Conservation (phyloP, 192 early-diverging fungal species). For the Entomortierella beljakovae region DNA sequence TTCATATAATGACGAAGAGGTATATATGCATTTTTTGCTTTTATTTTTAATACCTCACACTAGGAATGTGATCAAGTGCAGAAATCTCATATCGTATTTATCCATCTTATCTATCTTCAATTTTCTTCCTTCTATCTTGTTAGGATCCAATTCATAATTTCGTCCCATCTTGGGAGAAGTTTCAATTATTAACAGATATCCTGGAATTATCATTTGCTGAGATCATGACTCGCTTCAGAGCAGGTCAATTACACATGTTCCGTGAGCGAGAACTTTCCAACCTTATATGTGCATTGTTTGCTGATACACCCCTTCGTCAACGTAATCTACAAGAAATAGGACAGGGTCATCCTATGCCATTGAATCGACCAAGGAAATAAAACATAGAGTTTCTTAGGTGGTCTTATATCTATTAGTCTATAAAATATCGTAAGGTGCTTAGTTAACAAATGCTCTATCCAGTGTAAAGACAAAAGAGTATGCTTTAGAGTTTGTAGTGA, state of each 20-base stretch:
- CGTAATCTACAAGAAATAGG: conserved; percentile 63
- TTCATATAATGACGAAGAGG: conserved; percentile 23
- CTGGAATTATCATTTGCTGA: conserved; percentile 65
- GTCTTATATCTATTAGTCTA: no score
- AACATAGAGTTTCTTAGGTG: no score
- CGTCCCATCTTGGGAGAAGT: conserved; percentile 62
- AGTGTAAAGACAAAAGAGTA: no score
- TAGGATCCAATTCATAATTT: conserved; percentile 51
- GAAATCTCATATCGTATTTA: no score
- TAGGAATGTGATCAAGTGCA: no score
- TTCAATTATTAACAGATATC: conserved; percentile 62
- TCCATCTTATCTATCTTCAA: neutral
- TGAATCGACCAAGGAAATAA: neutral
- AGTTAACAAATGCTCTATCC: no score
- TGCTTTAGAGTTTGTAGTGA: no score
- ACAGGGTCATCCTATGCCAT: conserved; percentile 44
- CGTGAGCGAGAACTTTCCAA: conserved; percentile 57
- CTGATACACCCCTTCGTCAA: conserved; percentile 63
- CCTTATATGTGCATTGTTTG: conserved; percentile 67
- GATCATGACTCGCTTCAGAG: conserved; percentile 65
- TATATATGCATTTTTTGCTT: neutral
- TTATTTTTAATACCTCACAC: neutral
- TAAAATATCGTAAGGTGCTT: no score
- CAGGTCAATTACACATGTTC: conserved; percentile 59
- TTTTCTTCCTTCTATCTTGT: neutral